These are phyloP conservation scores for Globisporangium apiculatum DNA, from an alignment of 352 stramenopile genomes.

Conservation along the genomic window DNA sequence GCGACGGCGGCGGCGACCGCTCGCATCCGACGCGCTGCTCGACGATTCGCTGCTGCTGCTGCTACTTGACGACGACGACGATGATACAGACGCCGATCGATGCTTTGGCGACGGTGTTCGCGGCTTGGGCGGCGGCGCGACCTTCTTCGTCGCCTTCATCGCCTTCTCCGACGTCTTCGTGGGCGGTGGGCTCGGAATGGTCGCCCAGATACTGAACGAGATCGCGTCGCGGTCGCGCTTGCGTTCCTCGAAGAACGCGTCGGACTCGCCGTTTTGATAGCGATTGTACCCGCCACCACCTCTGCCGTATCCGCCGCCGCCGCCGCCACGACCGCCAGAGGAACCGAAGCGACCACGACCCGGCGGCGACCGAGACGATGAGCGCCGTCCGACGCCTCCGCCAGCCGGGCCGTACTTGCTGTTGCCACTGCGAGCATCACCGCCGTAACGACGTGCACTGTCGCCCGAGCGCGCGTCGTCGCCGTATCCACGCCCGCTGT, in stretches of 20 bases:
- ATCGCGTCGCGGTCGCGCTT: slow-evolving; percentile 56
- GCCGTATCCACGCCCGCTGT: not conserved
- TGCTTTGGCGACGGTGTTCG: slow-evolving; percentile 29
- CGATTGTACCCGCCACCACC: slow-evolving; percentile 13
- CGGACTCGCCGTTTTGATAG: slow-evolving; percentile 31
- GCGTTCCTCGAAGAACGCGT: slow-evolving; percentile 69
- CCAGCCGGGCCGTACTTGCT: slow-evolving; percentile 13
- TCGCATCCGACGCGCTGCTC: slow-evolving; percentile 10
- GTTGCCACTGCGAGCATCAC: slow-evolving; percentile 1
- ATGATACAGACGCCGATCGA: slow-evolving; percentile 18
- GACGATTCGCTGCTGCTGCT: slow-evolving; percentile 21
- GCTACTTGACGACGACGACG: slow-evolving; percentile 10
- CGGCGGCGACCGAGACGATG: not conserved
- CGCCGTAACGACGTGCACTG: not conserved
- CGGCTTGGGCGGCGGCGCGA: slow-evolving; percentile 15
- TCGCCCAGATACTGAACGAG: slow-evolving; percentile 65
- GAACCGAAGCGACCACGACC: slow-evolving; percentile 16
- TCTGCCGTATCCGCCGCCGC: slow-evolving; percentile 4
- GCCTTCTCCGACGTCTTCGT: slow-evolving; percentile 42
- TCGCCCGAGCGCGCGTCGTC: not conserved
- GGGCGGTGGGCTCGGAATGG: slow-evolving; percentile 60
- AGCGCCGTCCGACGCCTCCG: not conserved
- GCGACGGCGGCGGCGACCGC: slow-evolving; percentile 7
- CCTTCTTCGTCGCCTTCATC: slow-evolving; percentile 45
- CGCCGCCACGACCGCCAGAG: slow-evolving; percentile 5